Conservation (phyloP, 768 basidiomycete genomes). For the Naganishia vaughanmartiniae region DNA sequence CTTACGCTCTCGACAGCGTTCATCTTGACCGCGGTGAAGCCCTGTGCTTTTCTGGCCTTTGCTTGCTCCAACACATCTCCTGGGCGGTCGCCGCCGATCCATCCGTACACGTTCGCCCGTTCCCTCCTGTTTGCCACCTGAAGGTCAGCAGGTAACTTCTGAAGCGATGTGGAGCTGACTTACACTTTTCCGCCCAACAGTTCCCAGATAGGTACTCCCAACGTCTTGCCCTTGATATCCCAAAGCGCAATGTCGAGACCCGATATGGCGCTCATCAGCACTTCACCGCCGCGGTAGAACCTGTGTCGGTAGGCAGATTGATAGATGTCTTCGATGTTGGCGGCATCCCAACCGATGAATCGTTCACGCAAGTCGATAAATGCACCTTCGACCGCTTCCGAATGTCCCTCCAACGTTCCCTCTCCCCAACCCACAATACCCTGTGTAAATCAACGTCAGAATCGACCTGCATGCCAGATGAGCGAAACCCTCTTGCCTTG, state of each 20-base stretch:
- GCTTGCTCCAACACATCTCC: slow-evolving; percentile 60
- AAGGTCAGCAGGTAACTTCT: neutral
- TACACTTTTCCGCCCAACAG: slow-evolving; percentile 65
- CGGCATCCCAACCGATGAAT: slow-evolving; percentile 56
- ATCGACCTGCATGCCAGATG: neutral
- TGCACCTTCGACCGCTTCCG: slow-evolving; percentile 69
- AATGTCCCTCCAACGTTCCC: slow-evolving; percentile 66
- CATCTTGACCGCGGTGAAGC: slow-evolving; percentile 72
- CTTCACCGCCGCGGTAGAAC: slow-evolving; percentile 70
- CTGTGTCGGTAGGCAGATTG: slow-evolving; percentile 63
- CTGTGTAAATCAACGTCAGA: neutral
- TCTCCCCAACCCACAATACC: slow-evolving; percentile 70
- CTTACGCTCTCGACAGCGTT: slow-evolving; percentile 59
- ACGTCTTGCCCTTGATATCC: slow-evolving; percentile 70
- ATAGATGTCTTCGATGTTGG: slow-evolving; percentile 66
- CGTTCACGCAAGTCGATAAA: slow-evolving; percentile 60
- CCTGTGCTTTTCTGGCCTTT: slow-evolving; percentile 60
- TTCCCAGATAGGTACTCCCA: slow-evolving; percentile 63
- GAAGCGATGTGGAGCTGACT: slow-evolving; percentile 14
- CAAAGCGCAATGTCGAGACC: slow-evolving; percentile 66
- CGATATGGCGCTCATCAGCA: slow-evolving; percentile 59
- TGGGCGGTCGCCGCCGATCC: slow-evolving; percentile 59
- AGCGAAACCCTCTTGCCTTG: slow-evolving; percentile 37
- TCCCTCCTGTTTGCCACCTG: slow-evolving; percentile 24
- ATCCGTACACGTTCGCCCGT: slow-evolving; percentile 51